Conservation (phyloP, 805 yeast genomes). For the Metschnikowia corniflorae region DNA sequence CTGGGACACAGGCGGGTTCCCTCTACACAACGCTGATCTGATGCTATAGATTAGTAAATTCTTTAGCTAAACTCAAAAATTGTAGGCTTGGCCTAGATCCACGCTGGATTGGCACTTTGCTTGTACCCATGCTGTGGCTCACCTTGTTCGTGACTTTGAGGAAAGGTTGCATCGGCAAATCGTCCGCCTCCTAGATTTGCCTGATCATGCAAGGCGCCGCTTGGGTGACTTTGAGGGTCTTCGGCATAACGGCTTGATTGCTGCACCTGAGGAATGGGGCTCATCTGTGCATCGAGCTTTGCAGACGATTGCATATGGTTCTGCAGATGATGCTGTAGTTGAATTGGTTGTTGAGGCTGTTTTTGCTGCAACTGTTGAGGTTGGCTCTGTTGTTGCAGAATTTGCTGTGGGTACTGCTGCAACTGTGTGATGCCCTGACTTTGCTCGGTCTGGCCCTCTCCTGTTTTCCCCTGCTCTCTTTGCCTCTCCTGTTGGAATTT, state of each 20-base stretch:
- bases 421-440: slow-evolving; percentile 18
- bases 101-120: slow-evolving; percentile 17
- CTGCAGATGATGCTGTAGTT: slow-evolving; percentile 9
- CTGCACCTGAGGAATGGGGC: slow-evolving; percentile 5
- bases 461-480: slow-evolving; percentile 38
- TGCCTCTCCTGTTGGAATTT: slow-evolving; percentile 64
- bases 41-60: slow-evolving; percentile 3
- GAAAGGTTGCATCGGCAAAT: slow-evolving; percentile 8
- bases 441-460: slow-evolving; percentile 26
- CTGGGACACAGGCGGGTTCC: background rate
- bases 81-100: no score
- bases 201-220: slow-evolving; percentile 2
- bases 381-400: slow-evolving; percentile 11
- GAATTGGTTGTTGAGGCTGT: slow-evolving; percentile 10
- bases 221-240: slow-evolving; percentile 5
- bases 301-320: slow-evolving; percentile 9
- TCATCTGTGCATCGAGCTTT: slow-evolving; percentile 4
- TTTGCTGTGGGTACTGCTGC: slow-evolving; percentile 12
- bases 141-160: slow-evolving; percentile 12
- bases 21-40: background rate
- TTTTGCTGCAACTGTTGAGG: slow-evolving; percentile 8
- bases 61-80: background rate
- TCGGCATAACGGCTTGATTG: slow-evolving; percentile 6
- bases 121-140: slow-evolving; percentile 11
- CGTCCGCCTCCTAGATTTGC: slow-evolving; percentile 6